Conservation (phyloP, 1,139 yeast genomes). For the Candida neerlandica region DNA sequence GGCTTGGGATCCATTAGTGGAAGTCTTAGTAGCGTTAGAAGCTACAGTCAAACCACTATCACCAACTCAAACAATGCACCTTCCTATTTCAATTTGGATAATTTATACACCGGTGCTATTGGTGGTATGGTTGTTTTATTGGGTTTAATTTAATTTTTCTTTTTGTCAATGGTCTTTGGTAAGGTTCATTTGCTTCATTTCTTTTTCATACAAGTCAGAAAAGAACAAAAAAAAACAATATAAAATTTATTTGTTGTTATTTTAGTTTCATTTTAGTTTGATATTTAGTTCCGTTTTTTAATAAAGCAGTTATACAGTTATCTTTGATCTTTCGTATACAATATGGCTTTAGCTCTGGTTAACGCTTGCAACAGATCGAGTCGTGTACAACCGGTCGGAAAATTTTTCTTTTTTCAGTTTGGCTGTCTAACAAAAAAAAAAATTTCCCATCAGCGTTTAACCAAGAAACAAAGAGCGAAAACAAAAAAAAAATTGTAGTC, state of each 20-base stretch:
- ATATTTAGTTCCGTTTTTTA: neutral
- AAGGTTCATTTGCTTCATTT: neutral
- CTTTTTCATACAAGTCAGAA: neutral
- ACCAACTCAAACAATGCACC: slow-evolving; percentile 11
- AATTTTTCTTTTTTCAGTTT: neutral
- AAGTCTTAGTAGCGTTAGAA: slow-evolving; percentile 35
- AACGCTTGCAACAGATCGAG: neutral
- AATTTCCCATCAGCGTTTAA: slow-evolving; percentile 6
- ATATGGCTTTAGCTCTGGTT: too few relatives aligned
- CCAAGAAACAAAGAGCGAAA: too few relatives aligned
- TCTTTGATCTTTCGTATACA: neutral
- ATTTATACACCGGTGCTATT: slow-evolving; percentile 11
- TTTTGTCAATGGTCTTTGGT: too few relatives aligned
- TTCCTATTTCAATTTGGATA: neutral
- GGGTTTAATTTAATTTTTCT: slow-evolving; percentile 11
- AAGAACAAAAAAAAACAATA: neutral
- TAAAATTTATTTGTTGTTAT: neutral
- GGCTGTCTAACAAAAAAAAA: neutral
- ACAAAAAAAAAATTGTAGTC: neutral
- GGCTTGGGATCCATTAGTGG: slow-evolving; percentile 43
- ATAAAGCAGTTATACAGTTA: neutral
- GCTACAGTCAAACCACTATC: slow-evolving; percentile 34
- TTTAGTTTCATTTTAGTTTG: neutral
- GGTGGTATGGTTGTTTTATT: slow-evolving; percentile 11
- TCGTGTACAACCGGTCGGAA: slow-evolving; percentile 1